These are phyloP conservation scores for Aspergillus saccharolyticus DNA, from an alignment of 495 filamentous ascomycete species.

Conservation along the genomic window DNA sequence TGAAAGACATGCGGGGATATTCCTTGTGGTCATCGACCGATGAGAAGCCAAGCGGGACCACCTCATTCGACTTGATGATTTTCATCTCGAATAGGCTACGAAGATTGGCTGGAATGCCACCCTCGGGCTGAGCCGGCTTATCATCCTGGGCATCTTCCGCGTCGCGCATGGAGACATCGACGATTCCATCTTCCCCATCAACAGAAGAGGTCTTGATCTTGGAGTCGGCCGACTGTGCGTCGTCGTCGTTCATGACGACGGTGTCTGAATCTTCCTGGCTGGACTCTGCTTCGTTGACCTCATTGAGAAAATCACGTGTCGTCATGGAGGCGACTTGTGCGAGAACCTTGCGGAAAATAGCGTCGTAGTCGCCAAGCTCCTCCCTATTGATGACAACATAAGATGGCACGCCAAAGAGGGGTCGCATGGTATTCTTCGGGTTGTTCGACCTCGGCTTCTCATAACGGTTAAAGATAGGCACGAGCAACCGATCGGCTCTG, in stretches of 20 bases:
- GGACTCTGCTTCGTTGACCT: constrained; percentile 28
- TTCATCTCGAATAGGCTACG: constrained; percentile 68
- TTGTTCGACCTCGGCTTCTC: constrained; percentile 44
- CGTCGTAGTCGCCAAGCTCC: constrained; percentile 54
- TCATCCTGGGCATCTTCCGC: constrained; percentile 21
- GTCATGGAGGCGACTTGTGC: constrained; percentile 55
- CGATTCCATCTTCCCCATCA: constrained; percentile 84
- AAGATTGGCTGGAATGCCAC: constrained; percentile 48
- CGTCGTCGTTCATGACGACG: constrained; percentile 66
- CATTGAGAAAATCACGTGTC: constrained; percentile 54
- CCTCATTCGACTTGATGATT: constrained; percentile 49
- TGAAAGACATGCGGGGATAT: constrained; percentile 53
- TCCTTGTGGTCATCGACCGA: constrained; percentile 49
- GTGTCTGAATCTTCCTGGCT: constrained; percentile 62
- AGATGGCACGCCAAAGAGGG: constrained; percentile 51
- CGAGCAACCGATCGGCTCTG: constrained; percentile 63
- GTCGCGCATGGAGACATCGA: constrained; percentile 84
- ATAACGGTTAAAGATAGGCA: constrained; percentile 73
- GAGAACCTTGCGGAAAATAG: constrained; percentile 59
- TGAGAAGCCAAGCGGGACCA: constrained; percentile 62
- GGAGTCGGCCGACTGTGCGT: constrained; percentile 64
- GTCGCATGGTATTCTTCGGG: constrained; percentile 31
- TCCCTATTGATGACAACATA: constrained; percentile 58
- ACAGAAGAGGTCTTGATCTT: constrained; percentile 71
- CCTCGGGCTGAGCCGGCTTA: constrained; percentile 29